Evolutionary conservation across 768 basidiomycete species (phyloP).

Genomic region (Stropharia rugosoannulata): DNA sequence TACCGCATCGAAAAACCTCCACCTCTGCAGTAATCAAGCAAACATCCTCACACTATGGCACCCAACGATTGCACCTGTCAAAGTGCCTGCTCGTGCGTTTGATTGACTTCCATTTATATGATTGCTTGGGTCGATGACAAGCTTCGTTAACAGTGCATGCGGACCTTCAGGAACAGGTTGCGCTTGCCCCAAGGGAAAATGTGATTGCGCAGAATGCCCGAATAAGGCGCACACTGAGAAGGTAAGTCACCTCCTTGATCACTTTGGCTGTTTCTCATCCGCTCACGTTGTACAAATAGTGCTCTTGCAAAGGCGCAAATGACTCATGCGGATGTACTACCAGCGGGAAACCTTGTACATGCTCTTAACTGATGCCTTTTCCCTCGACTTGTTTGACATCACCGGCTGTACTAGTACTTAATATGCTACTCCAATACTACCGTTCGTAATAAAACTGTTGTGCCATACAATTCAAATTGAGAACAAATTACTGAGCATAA

Average conservation of each 20-base stretch:
- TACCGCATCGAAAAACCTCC: neutral
- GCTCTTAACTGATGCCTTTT: constrained; percentile 14
- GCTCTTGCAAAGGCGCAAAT: constrained; percentile 26
- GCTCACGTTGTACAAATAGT: constrained; percentile 19
- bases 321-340: constrained; percentile 31
- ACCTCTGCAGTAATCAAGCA: neutral
- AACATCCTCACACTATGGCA: constrained; percentile 14
- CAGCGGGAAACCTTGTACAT: constrained; percentile 32
- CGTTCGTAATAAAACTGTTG: no score
- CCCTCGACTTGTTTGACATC: neutral
- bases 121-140: neutral
- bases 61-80: constrained; percentile 30
- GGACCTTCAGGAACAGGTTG: constrained; percentile 37
- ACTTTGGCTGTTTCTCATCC: neutral
- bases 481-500: neutral
- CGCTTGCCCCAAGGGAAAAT: constrained; percentile 32
- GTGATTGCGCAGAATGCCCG: constrained; percentile 32
- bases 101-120: neutral
- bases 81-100: constrained; percentile 25
- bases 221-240: constrained; percentile 38
- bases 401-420: no score
- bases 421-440: no score
- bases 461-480: neutral
- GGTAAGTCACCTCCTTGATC: constrained; percentile 18
- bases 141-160: constrained; percentile 26